Evolutionary conservation across 2,329 filamentous ascomycete genomes (phyloP).

Genomic region (Fusarium tuaranense): DNA sequence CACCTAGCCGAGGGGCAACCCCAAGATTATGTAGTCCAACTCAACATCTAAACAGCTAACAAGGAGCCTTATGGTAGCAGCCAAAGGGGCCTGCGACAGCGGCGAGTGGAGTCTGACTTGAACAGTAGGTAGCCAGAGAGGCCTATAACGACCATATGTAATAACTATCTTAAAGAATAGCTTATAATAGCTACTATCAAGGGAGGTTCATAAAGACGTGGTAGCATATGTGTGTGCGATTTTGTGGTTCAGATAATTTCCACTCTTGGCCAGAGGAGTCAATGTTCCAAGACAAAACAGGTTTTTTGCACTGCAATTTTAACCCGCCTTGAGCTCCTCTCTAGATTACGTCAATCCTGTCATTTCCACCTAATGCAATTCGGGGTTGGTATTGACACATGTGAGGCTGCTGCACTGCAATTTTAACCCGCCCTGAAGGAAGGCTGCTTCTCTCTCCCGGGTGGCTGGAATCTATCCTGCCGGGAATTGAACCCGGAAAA

Average conservation of each 20-base stretch:
- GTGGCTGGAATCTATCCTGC: too few species aligned
- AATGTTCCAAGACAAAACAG: too few species aligned
- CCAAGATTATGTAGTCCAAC: neutral
- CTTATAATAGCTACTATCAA: neutral
- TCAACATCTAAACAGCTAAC: neutral
- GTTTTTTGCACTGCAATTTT: constrained; percentile 13
- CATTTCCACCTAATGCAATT: too few species aligned
- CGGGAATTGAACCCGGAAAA: too few species aligned
- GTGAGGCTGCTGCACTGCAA: too few species aligned
- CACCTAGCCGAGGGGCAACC: neutral
- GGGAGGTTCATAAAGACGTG: neutral
- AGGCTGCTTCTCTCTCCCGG: too few species aligned
- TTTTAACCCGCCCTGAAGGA: too few species aligned
- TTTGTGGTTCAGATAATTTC: neutral
- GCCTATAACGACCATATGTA: neutral
- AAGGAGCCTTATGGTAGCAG: neutral
- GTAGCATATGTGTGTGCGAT: neutral
- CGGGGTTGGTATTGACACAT: too few species aligned
- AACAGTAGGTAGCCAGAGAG: neutral
- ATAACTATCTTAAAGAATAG: neutral
- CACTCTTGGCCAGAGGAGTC: neutral
- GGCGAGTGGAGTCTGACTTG: neutral
- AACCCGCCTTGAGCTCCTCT: neutral
- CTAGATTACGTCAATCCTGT: too few species aligned
- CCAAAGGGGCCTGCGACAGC: neutral